A percentile compares a stretch with the other conserved stretches of the same genome.
Evolutionary conservation across 768 basidiomycete species (phyloP).

Genomic region (Podaxis carcinomalis): DNA sequence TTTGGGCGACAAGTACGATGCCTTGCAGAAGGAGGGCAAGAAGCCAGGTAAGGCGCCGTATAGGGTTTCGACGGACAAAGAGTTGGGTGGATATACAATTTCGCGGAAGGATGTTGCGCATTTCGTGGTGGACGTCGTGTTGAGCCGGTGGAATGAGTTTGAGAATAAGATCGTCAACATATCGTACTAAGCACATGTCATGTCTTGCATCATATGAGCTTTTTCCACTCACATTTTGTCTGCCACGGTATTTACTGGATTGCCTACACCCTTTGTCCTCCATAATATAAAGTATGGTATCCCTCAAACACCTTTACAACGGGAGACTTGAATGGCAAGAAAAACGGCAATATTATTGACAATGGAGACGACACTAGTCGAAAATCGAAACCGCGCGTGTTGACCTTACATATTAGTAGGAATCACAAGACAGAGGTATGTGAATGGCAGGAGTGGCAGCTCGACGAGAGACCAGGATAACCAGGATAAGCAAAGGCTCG

Average conservation of each 20-base stretch:
- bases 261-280: neutral
- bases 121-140: slow-evolving; percentile 48
- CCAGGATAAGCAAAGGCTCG: too few relatives aligned
- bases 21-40: neutral
- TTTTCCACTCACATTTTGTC: neutral
- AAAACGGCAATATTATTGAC: neutral
- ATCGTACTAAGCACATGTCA: slow-evolving; percentile 33
- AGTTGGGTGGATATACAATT: slow-evolving; percentile 46
- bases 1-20: slow-evolving; percentile 26
- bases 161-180: slow-evolving; percentile 45
- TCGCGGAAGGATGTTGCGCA: slow-evolving; percentile 64
- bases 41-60: slow-evolving; percentile 30
- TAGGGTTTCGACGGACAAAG: slow-evolving; percentile 32
- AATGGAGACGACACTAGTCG: neutral
- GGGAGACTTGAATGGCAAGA: neutral
- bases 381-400: neutral
- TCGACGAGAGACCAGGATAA: too few relatives aligned
- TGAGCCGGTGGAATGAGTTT: slow-evolving; percentile 49
- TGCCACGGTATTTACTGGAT: neutral
- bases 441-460: too few relatives aligned
- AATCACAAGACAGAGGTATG: neutral
- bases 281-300: neutral
- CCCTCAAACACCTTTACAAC: neutral
- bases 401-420: neutral
- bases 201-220: too few relatives aligned